phyloP scores from a whole-genome alignment of 2,329 filamentous ascomycete genomes.

The Chrysosporium keratinophilum region DNA sequence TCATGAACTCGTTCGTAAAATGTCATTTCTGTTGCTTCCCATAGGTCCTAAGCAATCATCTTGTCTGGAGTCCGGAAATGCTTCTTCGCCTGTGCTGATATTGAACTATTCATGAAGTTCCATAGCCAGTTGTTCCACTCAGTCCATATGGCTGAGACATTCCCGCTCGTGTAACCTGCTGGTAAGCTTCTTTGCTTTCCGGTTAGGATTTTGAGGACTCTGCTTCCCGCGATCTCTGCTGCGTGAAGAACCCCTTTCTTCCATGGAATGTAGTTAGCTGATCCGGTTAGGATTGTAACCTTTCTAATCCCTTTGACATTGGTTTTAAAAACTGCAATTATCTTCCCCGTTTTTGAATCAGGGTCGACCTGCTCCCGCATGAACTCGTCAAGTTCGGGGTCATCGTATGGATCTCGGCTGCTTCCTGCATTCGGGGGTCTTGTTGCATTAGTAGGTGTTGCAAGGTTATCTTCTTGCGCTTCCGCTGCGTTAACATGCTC shows the following conservation, averaged over 20 bases:
- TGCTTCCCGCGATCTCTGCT: background rate
- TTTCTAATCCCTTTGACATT: background rate
- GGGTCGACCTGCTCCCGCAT: background rate
- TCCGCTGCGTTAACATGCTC: too few species aligned
- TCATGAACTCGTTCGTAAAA: background rate
- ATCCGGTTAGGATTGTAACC: background rate
- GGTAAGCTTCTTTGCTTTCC: background rate
- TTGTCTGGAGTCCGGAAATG: background rate
- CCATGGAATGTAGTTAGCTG: background rate
- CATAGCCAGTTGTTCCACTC: background rate
- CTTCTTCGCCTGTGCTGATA: background rate
- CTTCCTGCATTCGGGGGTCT: too few species aligned
- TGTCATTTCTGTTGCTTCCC: background rate
- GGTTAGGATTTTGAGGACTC: background rate
- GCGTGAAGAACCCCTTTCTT: background rate
- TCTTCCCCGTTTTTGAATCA: background rate
- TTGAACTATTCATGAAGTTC: background rate
- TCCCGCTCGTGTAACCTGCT: too few species aligned
- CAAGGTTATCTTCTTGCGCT: too few species aligned
- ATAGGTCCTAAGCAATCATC: background rate
- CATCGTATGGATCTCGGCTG: too few species aligned
- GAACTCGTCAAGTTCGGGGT: background rate
- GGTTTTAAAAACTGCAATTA: background rate
- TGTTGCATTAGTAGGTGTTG: too few species aligned
- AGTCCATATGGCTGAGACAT: background rate